Conservation (phyloP, 2,329 filamentous ascomycete genomes). For the Aspergillus quadricinctus region DNA sequence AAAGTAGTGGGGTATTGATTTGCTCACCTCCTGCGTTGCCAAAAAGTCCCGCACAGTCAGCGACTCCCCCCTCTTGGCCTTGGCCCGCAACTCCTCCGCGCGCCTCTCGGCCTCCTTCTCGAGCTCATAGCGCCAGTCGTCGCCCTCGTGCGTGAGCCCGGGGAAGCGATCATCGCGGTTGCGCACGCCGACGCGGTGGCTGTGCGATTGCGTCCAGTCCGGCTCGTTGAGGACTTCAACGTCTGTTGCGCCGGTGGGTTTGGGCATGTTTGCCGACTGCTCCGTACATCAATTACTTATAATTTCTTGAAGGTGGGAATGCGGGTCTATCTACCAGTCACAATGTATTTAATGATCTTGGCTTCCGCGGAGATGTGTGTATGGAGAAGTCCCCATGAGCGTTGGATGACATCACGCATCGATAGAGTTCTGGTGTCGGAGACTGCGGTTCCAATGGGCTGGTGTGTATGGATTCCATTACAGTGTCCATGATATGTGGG, state of each 20-base stretch:
- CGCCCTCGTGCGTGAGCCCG: conserved; percentile 36
- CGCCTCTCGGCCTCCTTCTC: conserved; percentile 22
- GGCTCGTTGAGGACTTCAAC: conserved; percentile 43
- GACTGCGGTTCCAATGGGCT: not conserved
- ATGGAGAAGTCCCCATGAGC: not conserved
- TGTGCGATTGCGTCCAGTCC: conserved; percentile 37
- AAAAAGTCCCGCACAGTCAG: conserved; percentile 25
- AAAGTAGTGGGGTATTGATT: too few relatives aligned
- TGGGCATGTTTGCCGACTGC: not conserved
- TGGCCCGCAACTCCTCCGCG: conserved; percentile 21
- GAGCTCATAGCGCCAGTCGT: conserved; percentile 21
- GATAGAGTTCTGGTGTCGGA: not conserved
- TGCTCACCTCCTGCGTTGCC: conserved; percentile 21
- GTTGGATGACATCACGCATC: not conserved
- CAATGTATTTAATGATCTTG: not conserved
- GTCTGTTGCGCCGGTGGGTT: conserved; percentile 38
- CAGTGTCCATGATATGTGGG: too few relatives aligned
- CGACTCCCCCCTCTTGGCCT: conserved; percentile 20
- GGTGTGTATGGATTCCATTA: too few relatives aligned
- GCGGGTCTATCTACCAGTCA: too few relatives aligned
- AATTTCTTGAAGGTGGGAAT: too few relatives aligned
- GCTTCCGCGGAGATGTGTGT: not conserved
- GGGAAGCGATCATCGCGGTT: conserved; percentile 35
- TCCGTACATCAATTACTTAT: too few relatives aligned
- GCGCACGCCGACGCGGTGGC: conserved; percentile 39